Evolutionary conservation across 345 rosid species (phyloP).

Genomic region (Arabidopsis arenosa): DNA sequence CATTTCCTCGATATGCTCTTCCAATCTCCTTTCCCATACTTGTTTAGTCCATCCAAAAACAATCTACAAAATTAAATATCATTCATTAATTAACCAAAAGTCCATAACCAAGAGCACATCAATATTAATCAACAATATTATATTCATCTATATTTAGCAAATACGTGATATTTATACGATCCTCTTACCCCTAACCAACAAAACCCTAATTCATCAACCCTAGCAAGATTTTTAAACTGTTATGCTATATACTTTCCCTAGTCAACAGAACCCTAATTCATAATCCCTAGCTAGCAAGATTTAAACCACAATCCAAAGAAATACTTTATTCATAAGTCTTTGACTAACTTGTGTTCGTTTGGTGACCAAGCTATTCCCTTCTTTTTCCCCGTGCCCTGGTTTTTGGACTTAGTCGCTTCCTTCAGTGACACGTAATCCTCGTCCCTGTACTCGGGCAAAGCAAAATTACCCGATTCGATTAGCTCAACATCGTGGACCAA

Average conservation of each 20-base stretch:
- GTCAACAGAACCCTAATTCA: not conserved
- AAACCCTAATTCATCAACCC: not conserved
- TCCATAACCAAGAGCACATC: not conserved
- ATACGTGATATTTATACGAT: not conserved
- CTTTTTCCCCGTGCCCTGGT: slow-evolving; percentile 47
- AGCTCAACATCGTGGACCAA: slow-evolving; percentile 57
- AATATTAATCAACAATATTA: not conserved
- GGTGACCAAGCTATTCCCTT: slow-evolving; percentile 55
- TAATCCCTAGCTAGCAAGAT: not conserved
- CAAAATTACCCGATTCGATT: slow-evolving; percentile 59
- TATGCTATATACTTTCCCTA: not conserved
- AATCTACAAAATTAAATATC: slow-evolving; percentile 39
- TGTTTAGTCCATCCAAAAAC: slow-evolving; percentile 58
- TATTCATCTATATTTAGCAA: not conserved
- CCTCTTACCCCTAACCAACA: not conserved
- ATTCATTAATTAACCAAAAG: not conserved
- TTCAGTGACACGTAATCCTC: not conserved
- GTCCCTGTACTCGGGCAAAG: slow-evolving; percentile 47
- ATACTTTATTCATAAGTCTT: not conserved
- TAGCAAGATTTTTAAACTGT: not conserved
- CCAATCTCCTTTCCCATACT: slow-evolving; percentile 71
- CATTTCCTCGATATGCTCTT: slow-evolving; percentile 66
- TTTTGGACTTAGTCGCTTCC: not conserved
- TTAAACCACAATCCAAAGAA: not conserved
- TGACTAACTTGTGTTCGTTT: slow-evolving; percentile 27